Evolutionary conservation across 176 grass and related monocot species (phyloP).

Genomic region (Echinochloa phyllopogon): DNA sequence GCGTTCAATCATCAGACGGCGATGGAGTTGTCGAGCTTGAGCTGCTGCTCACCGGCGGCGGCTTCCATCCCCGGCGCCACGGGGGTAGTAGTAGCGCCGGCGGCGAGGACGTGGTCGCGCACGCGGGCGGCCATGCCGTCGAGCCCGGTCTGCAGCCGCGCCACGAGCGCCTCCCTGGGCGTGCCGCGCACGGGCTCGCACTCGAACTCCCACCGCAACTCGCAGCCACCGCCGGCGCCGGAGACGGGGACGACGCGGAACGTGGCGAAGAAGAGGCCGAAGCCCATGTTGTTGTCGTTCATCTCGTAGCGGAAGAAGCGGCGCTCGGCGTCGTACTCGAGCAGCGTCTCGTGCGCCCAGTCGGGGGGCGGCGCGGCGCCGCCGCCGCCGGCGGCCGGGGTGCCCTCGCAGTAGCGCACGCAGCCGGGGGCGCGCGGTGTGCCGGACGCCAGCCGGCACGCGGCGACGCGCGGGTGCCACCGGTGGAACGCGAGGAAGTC

Average conservation of each 20-base stretch:
- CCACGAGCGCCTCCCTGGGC: constrained; percentile 44
- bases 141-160: constrained; percentile 58
- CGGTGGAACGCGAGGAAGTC: constrained; percentile 74
- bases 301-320: constrained; percentile 87
- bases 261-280: constrained; percentile 61
- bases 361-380: neutral
- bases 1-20: constrained; percentile 11
- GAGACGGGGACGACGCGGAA: constrained; percentile 47
- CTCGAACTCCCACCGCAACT: constrained; percentile 63
- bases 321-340: constrained; percentile 51
- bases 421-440: constrained; percentile 35
- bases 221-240: neutral
- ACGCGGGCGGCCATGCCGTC: constrained; percentile 57
- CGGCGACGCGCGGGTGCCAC: constrained; percentile 70
- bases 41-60: constrained; percentile 8
- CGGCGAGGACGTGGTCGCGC: constrained; percentile 32
- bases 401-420: constrained; percentile 81
- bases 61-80: constrained; percentile 15
- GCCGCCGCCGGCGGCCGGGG: neutral
- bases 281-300: constrained; percentile 92
- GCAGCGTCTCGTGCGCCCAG: constrained; percentile 90
- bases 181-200: constrained; percentile 59
- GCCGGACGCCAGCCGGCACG: constrained; percentile 58
- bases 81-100: neutral
- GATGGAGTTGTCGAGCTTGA: constrained; percentile 57